Conservation (phyloP, 495 filamentous ascomycete species). For the Trichoderma parareesei region DNA sequence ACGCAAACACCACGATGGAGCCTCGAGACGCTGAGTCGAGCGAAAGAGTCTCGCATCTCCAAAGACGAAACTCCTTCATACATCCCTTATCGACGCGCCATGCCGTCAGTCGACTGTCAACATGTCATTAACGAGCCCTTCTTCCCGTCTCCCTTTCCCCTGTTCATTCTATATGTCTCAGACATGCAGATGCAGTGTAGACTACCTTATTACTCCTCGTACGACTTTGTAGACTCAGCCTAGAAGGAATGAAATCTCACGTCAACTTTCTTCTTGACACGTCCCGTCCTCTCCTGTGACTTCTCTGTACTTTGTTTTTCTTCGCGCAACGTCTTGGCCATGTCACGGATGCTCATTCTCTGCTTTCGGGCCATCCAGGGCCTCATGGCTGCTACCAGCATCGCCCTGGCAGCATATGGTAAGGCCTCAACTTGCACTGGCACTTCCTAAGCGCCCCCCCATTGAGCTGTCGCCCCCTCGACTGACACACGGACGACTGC, state of each 20-base stretch:
- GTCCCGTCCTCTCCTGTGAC: neutral
- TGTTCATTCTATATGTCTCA: slow-evolving; percentile 2
- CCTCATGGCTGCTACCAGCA: slow-evolving; percentile 55
- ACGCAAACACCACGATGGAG: too few species aligned
- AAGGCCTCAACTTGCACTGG: slow-evolving; percentile 18
- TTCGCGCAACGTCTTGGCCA: slow-evolving; percentile 11
- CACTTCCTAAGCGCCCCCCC: too few species aligned
- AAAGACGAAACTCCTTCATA: too few species aligned
- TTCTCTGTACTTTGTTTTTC: neutral
- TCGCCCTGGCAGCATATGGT: slow-evolving; percentile 68
- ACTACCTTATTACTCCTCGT: neutral
- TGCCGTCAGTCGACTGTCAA: neutral
- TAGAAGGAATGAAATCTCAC: neutral
- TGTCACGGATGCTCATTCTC: slow-evolving; percentile 15
- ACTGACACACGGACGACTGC: neutral
- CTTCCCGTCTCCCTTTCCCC: neutral
- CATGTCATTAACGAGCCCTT: neutral
- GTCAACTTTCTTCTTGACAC: neutral
- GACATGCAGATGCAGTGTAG: neutral
- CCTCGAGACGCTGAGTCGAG: too few species aligned
- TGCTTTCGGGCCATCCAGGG: slow-evolving; percentile 43
- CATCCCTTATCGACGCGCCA: neutral
- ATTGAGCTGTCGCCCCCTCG: neutral
- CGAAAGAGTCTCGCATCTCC: too few species aligned
- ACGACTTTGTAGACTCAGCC: neutral